Evolutionary conservation across 148 eudicot species (phyloP), one percentile per base, ranked within the genome.

Genomic region (Chenopodium formosanum): DNA sequence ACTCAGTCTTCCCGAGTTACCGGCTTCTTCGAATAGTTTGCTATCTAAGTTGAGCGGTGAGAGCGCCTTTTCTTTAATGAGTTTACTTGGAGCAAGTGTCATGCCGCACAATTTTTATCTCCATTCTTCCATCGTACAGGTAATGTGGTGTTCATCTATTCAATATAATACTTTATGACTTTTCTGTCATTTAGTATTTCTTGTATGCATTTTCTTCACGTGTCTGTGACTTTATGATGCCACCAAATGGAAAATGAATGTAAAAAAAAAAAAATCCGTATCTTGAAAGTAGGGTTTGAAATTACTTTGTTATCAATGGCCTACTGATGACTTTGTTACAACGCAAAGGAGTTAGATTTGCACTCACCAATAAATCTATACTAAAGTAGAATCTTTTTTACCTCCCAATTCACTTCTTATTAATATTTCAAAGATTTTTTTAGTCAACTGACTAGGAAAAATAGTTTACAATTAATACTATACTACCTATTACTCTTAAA

Each of bases 71-170:
- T 88, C 91, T 10, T 84, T 96, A 87, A 96, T 96, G 99, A 87
- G 95, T 85, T 93, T 96, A 80, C 97, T 96, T 78, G 98, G 99
- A 81, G 94, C 98, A 47, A 91, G 71, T 87, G 86, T 94, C 72
- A 92, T 94, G 93, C 99, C 98, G 82, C 98, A 94, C 87, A 94
- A 94, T 81, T 91, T 96, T 86, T 96, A 91, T 89, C 95, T 94
- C 63, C 93, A 94, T 86, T 96, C 99, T 80, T 92, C 97, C 85
- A 79, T 96, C 87, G 92, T 92, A n/a, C 97, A 96, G 98, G 99
- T 88, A 85, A 37, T 66, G 7, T 23, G 48, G 73, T 16, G 11
- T 83, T 46, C 58, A 50, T 70, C 34, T 75, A 65, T 74, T 78
- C 31, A 66, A 81, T 29, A 63, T 68, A 19, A 40, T 8, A 72